phyloP scores from a whole-genome alignment of 768 basidiomycete genomes.

The Suillus weaverae region DNA sequence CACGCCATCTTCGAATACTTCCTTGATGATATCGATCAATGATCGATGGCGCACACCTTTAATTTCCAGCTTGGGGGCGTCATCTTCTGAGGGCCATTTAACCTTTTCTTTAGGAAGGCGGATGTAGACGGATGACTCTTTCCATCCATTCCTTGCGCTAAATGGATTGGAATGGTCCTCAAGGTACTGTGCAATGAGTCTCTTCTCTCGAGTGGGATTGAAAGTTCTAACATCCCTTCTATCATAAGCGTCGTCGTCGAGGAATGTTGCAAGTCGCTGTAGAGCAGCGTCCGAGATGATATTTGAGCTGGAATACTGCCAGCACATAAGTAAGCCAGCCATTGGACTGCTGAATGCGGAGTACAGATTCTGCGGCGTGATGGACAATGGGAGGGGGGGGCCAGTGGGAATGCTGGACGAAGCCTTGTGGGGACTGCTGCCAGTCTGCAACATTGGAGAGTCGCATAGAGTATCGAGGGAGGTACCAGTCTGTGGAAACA shows the following conservation, averaged over 20 bases:
- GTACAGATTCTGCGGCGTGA: neutral
- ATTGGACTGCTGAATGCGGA: neutral
- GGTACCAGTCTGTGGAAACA: no score
- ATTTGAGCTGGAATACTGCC: neutral
- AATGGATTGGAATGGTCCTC: constrained; percentile 5
- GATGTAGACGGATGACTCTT: constrained; percentile 2
- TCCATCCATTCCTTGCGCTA: constrained; percentile 5
- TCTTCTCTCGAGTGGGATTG: constrained; percentile 3
- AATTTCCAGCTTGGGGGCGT: constrained; percentile 2
- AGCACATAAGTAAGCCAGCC: neutral
- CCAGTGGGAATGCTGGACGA: neutral
- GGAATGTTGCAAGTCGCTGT: constrained; percentile 27
- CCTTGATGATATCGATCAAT: constrained; percentile 2
- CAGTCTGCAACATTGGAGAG: neutral
- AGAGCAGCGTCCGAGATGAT: neutral
- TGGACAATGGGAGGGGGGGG: neutral
- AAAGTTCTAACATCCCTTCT: constrained; percentile 20
- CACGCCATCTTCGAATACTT: neutral
- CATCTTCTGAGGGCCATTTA: neutral
- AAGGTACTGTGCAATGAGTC: neutral
- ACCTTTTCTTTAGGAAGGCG: constrained; percentile 8
- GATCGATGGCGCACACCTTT: constrained; percentile 4
- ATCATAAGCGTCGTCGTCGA: constrained; percentile 23
- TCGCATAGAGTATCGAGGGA: neutral
- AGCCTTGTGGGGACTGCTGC: neutral